phyloP scores from a whole-genome alignment of 2,329 filamentous ascomycete species.

The Fusarium neocosmosporiellum region DNA sequence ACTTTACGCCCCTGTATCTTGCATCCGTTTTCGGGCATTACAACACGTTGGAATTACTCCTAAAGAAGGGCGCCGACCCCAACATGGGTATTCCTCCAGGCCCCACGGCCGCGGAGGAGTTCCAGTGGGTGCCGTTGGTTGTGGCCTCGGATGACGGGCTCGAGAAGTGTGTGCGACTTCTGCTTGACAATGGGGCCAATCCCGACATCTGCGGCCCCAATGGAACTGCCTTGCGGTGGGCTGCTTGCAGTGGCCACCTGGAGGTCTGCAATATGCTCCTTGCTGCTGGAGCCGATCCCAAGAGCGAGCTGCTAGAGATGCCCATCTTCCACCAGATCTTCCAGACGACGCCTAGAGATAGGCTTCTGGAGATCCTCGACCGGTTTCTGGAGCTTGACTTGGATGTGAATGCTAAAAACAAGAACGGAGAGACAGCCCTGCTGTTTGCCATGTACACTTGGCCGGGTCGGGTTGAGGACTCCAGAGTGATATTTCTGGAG shows the following conservation, averaged over 20 bases:
- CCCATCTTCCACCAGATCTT: neutral
- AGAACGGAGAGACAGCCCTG: neutral
- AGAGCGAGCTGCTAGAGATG: neutral
- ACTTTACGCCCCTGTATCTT: neutral
- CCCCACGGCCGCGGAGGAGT: fast-evolving
- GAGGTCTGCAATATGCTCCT: constrained; percentile 1
- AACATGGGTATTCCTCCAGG: neutral
- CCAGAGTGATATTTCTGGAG: neutral
- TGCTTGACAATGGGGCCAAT: neutral
- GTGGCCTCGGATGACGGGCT: neutral
- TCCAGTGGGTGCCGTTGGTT: neutral
- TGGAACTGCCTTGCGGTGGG: neutral
- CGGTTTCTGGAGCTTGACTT: neutral
- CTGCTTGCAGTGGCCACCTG: neutral
- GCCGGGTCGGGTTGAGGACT: neutral
- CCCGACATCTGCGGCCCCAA: neutral
- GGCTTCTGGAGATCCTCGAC: neutral
- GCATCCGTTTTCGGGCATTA: neutral
- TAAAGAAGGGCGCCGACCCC: neutral
- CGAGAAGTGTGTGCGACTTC: neutral
- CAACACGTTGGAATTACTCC: neutral
- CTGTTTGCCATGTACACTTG: neutral
- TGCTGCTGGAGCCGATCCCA: neutral
- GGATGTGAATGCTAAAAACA: neutral
- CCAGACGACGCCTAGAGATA: fast-evolving